A percentile compares a stretch with the other conserved stretches of the same genome.
These are phyloP conservation scores for Neurospora sp. DNA, from an alignment of 495 filamentous ascomycete species.

Conservation along the genomic window DNA sequence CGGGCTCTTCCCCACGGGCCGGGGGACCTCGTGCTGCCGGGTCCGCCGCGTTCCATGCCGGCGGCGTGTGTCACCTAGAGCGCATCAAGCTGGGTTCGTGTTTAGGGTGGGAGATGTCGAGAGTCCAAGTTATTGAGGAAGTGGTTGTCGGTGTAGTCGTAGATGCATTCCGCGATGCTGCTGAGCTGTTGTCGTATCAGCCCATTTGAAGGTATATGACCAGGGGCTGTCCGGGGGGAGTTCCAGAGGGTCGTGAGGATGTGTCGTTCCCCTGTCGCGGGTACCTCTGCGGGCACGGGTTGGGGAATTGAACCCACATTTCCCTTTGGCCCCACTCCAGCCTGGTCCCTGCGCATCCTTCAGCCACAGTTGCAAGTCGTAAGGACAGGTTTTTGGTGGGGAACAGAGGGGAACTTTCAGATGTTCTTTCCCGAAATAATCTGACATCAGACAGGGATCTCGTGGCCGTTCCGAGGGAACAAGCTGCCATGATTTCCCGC, in stretches of 20 bases:
- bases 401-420: not conserved
- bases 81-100: constrained; percentile 2
- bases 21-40: too few species aligned
- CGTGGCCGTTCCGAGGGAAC: not conserved
- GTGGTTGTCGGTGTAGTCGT: not conserved
- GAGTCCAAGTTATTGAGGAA: not conserved
- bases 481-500: not conserved
- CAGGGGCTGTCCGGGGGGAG: not conserved
- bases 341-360: not conserved
- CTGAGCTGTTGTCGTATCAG: not conserved
- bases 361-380: not conserved
- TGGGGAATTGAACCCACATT: not conserved
- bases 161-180: not conserved
- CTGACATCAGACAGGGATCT: not conserved
- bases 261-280: not conserved
- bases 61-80: constrained; percentile 16
- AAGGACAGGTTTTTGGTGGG: not conserved
- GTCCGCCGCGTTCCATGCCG: constrained; percentile 36
- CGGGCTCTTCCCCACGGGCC: too few species aligned
- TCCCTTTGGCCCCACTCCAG: not conserved
- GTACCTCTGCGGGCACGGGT: not conserved
- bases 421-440: not conserved
- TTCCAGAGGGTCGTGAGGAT: not conserved
- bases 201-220: not conserved
- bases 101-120: not conserved